Conservation (phyloP, 371 early-diverging fungal species). For the Syncephalastrum contaminatum region DNA sequence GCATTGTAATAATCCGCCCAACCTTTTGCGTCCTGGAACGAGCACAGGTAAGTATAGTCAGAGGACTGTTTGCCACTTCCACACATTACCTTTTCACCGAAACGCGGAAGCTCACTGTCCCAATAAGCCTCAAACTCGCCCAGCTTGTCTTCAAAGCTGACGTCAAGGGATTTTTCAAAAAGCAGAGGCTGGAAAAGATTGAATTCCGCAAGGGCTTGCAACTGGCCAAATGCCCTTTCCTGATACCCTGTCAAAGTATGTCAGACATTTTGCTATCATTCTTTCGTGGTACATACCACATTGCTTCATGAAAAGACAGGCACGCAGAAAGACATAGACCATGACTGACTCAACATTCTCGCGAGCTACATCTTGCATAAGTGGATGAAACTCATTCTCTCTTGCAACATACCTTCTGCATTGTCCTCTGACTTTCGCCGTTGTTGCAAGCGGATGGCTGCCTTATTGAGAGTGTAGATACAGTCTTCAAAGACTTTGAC, state of each 20-base stretch:
- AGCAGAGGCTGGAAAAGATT: constrained; percentile 60
- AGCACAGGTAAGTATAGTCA: neutral
- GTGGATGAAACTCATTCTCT: neutral
- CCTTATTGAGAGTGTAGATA: constrained; percentile 34
- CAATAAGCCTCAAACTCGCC: constrained; percentile 70
- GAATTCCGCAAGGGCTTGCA: constrained; percentile 78
- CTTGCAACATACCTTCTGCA: constrained; percentile 12
- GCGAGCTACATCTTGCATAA: constrained; percentile 16
- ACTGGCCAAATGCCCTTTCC: constrained; percentile 66
- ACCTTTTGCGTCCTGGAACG: constrained; percentile 51
- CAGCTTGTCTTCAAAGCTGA: constrained; percentile 48
- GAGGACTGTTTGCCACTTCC: neutral
- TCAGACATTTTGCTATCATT: neutral
- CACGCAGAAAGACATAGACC: constrained; percentile 63
- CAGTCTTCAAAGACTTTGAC: constrained; percentile 67
- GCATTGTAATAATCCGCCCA: constrained; percentile 43
- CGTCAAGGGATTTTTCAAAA: constrained; percentile 12
- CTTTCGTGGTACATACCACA: constrained; percentile 45
- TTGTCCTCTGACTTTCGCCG: constrained; percentile 10
- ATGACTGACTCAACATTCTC: constrained; percentile 57
- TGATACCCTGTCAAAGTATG: constrained; percentile 54
- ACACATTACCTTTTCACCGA: constrained; percentile 66
- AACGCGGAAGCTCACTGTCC: constrained; percentile 74
- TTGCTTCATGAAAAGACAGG: constrained; percentile 65
- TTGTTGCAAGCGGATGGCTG: constrained; percentile 13